Conservation (phyloP, 169 alveolate species). For the Plasmodium gonderi region DNA sequence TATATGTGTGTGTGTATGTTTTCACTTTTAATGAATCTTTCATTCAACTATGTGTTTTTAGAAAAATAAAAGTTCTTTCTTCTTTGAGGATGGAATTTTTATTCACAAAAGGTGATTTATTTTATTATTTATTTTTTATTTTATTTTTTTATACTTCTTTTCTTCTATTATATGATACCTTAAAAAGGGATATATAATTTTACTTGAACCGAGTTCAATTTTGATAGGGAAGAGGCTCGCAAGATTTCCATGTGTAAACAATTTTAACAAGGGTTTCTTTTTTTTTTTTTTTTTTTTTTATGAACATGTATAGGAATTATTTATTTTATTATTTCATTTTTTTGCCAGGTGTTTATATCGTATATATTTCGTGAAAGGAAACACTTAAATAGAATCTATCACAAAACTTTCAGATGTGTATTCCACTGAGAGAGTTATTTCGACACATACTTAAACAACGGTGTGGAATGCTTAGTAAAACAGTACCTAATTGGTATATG, state of each 20-base stretch:
- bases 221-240: not conserved
- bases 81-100: not conserved
- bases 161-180: not conserved
- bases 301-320: too few species aligned
- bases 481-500: too few species aligned
- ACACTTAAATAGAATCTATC: too few species aligned
- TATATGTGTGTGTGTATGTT: too few species aligned
- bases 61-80: not conserved
- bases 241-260: not conserved
- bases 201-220: not conserved
- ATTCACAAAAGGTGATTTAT: not conserved
- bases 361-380: too few species aligned
- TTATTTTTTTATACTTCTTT: not conserved
- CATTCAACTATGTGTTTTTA: not conserved
- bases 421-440: too few species aligned
- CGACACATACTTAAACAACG: too few species aligned
- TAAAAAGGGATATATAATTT: not conserved
- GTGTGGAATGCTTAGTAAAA: too few species aligned
- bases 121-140: not conserved
- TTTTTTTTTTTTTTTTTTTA: not conserved
- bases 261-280: not conserved
- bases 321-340: too few species aligned
- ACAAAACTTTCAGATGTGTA: too few species aligned
- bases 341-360: too few species aligned
- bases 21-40: not conserved